Evolutionary conservation across 805 yeast species (phyloP).

Genomic region (Zygosaccharomyces pseudorouxii): DNA sequence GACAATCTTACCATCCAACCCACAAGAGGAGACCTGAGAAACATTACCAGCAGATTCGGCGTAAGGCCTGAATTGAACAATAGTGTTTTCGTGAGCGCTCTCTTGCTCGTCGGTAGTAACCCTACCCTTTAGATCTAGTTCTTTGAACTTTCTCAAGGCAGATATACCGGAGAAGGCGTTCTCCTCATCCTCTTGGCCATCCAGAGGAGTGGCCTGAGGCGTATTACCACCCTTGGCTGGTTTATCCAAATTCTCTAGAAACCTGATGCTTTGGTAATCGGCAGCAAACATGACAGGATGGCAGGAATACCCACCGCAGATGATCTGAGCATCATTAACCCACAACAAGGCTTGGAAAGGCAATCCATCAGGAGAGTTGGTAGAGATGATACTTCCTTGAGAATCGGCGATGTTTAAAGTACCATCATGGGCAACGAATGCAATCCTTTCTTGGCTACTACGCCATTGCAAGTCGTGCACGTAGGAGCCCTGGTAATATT

Average conservation of each 20-base stretch:
- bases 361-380: slow-evolving; percentile 42
- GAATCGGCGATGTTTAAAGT: slow-evolving; percentile 73
- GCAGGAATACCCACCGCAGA: slow-evolving; percentile 91
- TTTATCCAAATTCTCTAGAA: slow-evolving; percentile 56
- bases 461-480: slow-evolving; percentile 86
- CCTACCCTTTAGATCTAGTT: slow-evolving; percentile 90
- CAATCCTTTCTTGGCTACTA: slow-evolving; percentile 72
- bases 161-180: slow-evolving; percentile 55
- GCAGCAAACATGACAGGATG: slow-evolving; percentile 85
- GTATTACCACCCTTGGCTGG: slow-evolving; percentile 11
- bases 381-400: slow-evolving; percentile 20
- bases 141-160: slow-evolving; percentile 90
- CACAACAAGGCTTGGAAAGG: slow-evolving; percentile 79
- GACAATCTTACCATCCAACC: slow-evolving; percentile 89
- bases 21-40: slow-evolving; percentile 64
- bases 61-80: slow-evolving; percentile 58
- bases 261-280: slow-evolving; percentile 57
- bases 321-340: slow-evolving; percentile 57
- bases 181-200: slow-evolving; percentile 50
- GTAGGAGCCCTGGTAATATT: slow-evolving; percentile 70
- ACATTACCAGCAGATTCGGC: slow-evolving; percentile 47
- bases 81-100: slow-evolving; percentile 89
- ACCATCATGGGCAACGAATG: slow-evolving; percentile 82
- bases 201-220: slow-evolving; percentile 17
- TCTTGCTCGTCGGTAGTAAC: slow-evolving; percentile 44